Percentiles rank a stretch among this genome's conserved stretches.
These are phyloP conservation scores for Mycena vitilis DNA, from an alignment of 768 basidiomycete species.

Conservation along the genomic window DNA sequence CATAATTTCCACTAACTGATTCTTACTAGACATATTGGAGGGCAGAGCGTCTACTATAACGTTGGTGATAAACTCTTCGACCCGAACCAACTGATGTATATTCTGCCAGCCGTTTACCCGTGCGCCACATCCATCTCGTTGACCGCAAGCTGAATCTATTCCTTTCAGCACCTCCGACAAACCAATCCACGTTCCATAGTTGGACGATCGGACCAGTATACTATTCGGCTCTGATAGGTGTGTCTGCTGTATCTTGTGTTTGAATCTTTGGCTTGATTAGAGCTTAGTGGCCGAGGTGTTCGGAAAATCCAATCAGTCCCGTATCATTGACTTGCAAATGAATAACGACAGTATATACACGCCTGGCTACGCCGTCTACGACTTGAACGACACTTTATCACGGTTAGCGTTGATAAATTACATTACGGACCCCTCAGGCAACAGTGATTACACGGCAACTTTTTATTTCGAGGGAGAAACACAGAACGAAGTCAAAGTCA, in stretches of 20 bases:
- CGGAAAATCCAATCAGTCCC: constrained; percentile 58
- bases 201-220: constrained; percentile 73
- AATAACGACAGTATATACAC: constrained; percentile 55
- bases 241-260: neutral
- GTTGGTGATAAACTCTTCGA: constrained; percentile 43
- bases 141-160: constrained; percentile 40
- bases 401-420: constrained; percentile 68
- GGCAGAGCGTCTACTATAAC: constrained; percentile 39
- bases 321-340: constrained; percentile 61
- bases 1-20: neutral
- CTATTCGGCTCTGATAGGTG: constrained; percentile 59
- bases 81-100: neutral
- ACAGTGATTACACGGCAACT: constrained; percentile 51
- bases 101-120: constrained; percentile 48
- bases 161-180: constrained; percentile 49
- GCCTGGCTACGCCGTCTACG: constrained; percentile 66
- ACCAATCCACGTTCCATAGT: constrained; percentile 55
- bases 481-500: constrained; percentile 54
- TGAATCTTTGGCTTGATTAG: neutral
- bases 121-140: constrained; percentile 42
- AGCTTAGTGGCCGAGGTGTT: constrained; percentile 59
- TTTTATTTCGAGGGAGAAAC: constrained; percentile 50
- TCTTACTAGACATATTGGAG: constrained; percentile 35
- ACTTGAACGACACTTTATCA: constrained; percentile 59
- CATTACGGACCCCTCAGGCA: constrained; percentile 58